Conservation (phyloP, 2,329 filamentous ascomycete genomes). For the Venturia effusa region DNA sequence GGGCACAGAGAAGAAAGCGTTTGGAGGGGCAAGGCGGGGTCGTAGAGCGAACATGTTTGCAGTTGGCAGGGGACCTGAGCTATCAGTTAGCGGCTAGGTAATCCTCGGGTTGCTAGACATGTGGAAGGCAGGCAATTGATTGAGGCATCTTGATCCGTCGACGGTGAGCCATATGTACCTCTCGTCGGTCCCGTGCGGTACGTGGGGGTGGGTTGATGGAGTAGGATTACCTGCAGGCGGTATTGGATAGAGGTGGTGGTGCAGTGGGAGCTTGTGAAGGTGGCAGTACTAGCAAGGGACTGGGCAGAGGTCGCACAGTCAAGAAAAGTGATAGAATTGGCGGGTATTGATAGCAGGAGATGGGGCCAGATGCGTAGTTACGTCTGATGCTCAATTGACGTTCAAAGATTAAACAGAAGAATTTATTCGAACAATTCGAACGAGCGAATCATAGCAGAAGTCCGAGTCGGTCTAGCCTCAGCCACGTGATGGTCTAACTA, state of each 20-base stretch:
- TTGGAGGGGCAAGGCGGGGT: conserved; percentile 7
- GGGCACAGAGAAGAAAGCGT: conserved; percentile 4
- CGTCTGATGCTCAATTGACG: background rate
- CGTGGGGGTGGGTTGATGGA: background rate
- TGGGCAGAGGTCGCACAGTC: background rate
- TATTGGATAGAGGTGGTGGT: background rate
- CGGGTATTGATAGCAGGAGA: background rate
- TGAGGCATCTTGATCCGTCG: background rate
- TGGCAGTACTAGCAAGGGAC: background rate
- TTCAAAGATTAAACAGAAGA: background rate
- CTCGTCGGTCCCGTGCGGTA: background rate
- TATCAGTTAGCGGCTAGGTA: background rate
- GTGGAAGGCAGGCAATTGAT: background rate
- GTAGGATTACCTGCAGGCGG: conserved; percentile 1
- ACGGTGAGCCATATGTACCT: background rate
- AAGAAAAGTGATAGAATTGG: background rate
- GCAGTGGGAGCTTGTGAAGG: background rate
- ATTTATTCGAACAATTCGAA: no score
- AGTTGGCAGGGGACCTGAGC: background rate
- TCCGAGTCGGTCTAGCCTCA: background rate
- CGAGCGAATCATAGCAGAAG: background rate
- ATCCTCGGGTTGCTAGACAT: background rate
- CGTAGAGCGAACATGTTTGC: conserved; percentile 4
- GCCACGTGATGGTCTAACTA: background rate
- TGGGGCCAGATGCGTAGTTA: background rate